Conservation (phyloP, 371 early-diverging fungal genomes). For the Amoeboaphelidium protococcarum region DNA sequence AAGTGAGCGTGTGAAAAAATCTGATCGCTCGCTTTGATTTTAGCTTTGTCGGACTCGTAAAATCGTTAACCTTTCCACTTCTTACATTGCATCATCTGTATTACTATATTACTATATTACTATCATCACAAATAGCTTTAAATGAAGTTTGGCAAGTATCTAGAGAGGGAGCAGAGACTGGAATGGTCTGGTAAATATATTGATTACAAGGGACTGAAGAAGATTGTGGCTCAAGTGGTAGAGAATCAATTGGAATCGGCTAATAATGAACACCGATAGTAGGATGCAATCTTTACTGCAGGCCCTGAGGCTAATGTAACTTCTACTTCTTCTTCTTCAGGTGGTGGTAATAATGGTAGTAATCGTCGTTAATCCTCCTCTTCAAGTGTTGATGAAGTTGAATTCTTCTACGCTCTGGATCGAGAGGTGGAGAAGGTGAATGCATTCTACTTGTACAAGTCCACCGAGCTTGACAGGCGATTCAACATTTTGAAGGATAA, state of each 20-base stretch:
- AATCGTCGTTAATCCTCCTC: background rate
- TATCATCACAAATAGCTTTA: too few species aligned
- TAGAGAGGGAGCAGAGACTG: slow-evolving; percentile 27
- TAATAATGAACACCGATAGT: slow-evolving; percentile 8
- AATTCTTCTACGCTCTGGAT: slow-evolving; percentile 54
- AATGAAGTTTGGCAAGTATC: slow-evolving; percentile 46
- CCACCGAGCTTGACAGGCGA: slow-evolving; percentile 44
- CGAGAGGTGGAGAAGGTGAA: slow-evolving; percentile 59
- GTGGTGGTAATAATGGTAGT: background rate
- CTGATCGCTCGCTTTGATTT: too few species aligned
- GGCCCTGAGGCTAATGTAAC: background rate
- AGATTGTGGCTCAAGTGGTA: slow-evolving; percentile 25
- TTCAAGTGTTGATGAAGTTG: slow-evolving; percentile 14
- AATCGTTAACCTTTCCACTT: too few species aligned
- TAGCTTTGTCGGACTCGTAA: too few species aligned
- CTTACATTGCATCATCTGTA: too few species aligned
- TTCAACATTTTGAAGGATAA: slow-evolving; percentile 42
- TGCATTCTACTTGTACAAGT: slow-evolving; percentile 48
- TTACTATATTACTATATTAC: too few species aligned
- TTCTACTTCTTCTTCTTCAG: background rate
- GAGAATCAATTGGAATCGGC: too few species aligned
- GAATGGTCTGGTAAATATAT: slow-evolving; percentile 36
- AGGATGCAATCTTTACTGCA: slow-evolving; percentile 5
- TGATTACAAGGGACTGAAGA: slow-evolving; percentile 32
- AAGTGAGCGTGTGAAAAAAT: too few species aligned